A percentile compares a stretch with the other conserved stretches of the same genome.
phyloP scores from a whole-genome alignment of 495 filamentous ascomycete genomes.

The Aspergillus campestris region DNA sequence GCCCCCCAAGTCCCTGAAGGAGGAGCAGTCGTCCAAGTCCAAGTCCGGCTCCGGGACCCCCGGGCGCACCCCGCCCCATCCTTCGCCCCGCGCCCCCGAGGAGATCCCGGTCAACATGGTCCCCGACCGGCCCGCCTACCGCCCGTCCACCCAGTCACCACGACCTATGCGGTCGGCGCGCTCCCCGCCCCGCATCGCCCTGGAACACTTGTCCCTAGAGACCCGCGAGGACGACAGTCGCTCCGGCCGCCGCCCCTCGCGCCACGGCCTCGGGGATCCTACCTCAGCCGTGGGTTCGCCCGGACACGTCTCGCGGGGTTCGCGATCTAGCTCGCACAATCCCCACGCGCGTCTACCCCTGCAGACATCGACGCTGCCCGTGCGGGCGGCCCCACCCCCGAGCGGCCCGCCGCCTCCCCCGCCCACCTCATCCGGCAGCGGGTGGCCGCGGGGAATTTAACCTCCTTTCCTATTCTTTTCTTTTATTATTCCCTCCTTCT shows the following conservation, averaged over 20 bases:
- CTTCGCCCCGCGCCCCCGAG: conserved; percentile 53
- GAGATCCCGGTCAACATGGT: conserved; percentile 57
- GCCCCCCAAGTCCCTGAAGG: conserved; percentile 39
- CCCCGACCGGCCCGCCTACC: conserved; percentile 25
- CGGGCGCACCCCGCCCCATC: conserved; percentile 38
- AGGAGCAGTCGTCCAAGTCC: conserved; percentile 13
- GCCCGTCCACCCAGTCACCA: conserved; percentile 22
- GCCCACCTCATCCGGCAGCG: too few species aligned
- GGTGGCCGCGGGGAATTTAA: too few species aligned
- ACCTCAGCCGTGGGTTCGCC: conserved; percentile 31
- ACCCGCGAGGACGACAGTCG: conserved; percentile 28
- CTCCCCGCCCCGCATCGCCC: conserved; percentile 26
- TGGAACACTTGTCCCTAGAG: conserved; percentile 36
- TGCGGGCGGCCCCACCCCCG: conserved; percentile 36
- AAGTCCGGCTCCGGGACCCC: conserved; percentile 16
- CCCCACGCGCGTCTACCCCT: conserved; percentile 27
- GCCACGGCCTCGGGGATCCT: conserved; percentile 28
- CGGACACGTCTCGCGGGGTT: conserved; percentile 24
- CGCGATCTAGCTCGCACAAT: conserved; percentile 35
- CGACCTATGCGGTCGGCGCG: conserved; percentile 20
- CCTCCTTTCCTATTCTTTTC: too few species aligned
- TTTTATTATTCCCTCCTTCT: too few species aligned
- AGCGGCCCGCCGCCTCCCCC: conserved; percentile 32
- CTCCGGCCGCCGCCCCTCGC: conserved; percentile 29
- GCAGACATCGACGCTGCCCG: conserved; percentile 32